Evolutionary conservation across 2,329 filamentous ascomycete genomes (phyloP).

Genomic region (Xylaria multiplex): DNA sequence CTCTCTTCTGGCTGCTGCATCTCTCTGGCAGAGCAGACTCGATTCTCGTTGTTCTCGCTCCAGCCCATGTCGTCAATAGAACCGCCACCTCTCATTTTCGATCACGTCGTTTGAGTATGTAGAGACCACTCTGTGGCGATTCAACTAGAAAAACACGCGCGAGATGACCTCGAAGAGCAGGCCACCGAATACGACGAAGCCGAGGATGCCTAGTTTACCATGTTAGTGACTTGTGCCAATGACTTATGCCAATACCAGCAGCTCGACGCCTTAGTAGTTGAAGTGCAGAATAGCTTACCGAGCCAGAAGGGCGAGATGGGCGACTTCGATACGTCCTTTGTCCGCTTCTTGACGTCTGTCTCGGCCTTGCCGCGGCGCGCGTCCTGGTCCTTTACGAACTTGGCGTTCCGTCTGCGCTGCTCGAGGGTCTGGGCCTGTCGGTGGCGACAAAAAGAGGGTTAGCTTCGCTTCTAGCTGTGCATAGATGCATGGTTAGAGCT

Average conservation of each 20-base stretch:
- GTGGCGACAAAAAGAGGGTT: neutral
- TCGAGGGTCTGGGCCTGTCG: conserved; percentile 82
- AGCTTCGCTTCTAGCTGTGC: conserved; percentile 4
- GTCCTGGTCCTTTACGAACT: conserved; percentile 79
- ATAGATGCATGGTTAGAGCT: neutral
- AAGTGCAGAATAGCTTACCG: conserved; percentile 49
- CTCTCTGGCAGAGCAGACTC: conserved; percentile 7
- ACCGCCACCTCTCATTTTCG: neutral
- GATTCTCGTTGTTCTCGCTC: neutral
- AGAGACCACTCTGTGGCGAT: neutral
- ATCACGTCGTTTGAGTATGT: neutral
- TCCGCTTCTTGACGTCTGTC: conserved; percentile 68
- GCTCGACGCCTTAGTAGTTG: neutral
- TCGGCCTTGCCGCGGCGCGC: conserved; percentile 79
- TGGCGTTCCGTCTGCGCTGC: conserved; percentile 82
- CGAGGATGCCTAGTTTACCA: conserved; percentile 60
- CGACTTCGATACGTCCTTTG: conserved; percentile 66
- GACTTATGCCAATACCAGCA: neutral
- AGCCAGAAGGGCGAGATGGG: conserved; percentile 73
- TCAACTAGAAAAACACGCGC: conserved; percentile 59
- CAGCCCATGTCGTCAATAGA: neutral
- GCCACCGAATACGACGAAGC: conserved; percentile 70
- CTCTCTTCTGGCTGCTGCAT: neutral
- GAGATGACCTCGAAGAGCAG: conserved; percentile 67
- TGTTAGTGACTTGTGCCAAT: conserved; percentile 24